Conservation (phyloP, 2,329 filamentous ascomycete genomes). For the Cordyceps pruinosa region DNA sequence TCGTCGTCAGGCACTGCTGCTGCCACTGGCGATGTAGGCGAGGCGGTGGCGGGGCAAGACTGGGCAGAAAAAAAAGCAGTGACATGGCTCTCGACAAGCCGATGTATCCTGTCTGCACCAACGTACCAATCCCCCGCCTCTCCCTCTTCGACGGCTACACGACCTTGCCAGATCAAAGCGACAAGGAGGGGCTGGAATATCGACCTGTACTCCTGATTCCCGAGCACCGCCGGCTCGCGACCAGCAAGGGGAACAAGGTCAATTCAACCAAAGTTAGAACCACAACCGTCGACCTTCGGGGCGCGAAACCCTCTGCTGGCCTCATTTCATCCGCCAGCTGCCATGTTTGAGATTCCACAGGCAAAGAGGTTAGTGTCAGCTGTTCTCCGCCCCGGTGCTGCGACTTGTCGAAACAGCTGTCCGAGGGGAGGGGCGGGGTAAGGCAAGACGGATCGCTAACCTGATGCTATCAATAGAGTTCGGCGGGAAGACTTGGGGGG, state of each 20-base stretch:
- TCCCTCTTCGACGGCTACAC: background rate
- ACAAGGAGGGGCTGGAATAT: too few relatives aligned
- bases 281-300: background rate
- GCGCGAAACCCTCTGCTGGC: background rate
- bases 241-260: background rate
- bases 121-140: background rate
- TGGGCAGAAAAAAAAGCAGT: background rate
- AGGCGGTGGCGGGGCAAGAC: slow-evolving; percentile 1
- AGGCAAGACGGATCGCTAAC: background rate
- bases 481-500: slow-evolving; percentile 47
- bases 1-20: too few relatives aligned
- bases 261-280: background rate
- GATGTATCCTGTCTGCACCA: background rate
- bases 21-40: too few relatives aligned
- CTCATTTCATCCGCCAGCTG: background rate
- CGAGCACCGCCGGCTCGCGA: too few relatives aligned
- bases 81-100: too few relatives aligned
- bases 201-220: too few relatives aligned
- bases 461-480: slow-evolving; percentile 33
- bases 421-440: background rate
- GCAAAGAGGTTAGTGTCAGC: slow-evolving; percentile 40
- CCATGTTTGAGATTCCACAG: slow-evolving; percentile 46
- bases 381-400: background rate
- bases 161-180: too few relatives aligned
- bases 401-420: background rate